Conservation (phyloP, 163 green algal genomes). For the Chlamydomonas reinhardtii region DNA sequence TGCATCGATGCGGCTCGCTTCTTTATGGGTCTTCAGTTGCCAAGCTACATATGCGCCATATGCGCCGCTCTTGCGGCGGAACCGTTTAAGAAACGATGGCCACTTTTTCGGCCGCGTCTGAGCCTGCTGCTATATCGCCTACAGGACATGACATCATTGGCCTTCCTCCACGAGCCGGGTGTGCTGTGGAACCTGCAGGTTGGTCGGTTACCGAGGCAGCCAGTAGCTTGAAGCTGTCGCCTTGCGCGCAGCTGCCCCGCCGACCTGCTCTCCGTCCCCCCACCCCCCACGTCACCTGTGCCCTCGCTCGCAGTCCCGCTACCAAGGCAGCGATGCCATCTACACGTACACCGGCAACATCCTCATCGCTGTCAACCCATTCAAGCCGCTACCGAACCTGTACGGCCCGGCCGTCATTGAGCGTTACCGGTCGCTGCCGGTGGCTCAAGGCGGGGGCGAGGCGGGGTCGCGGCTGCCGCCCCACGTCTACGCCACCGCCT, state of each 20-base stretch:
- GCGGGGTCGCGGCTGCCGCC: constrained; percentile 78
- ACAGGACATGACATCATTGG: constrained; percentile 62
- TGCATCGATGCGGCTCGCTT: no score
- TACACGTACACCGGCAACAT: constrained; percentile 97
- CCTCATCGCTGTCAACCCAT: constrained; percentile 99
- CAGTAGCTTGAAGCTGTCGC: no score
- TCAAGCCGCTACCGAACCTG: constrained; percentile 89
- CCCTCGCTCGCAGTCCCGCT: constrained; percentile 11
- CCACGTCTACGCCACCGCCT: constrained; percentile 97
- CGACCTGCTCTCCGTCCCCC: not conserved
- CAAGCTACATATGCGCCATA: no score
- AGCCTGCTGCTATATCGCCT: no score
- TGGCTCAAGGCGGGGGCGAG: no score
- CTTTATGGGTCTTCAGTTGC: no score
- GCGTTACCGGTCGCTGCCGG: constrained; percentile 79
- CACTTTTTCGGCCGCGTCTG: no score
- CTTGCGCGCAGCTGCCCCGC: no score
- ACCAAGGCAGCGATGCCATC: constrained; percentile 54
- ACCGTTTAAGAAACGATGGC: no score
- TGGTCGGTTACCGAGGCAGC: no score
- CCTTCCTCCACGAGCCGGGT: constrained; percentile 58
- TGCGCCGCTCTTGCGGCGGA: no score
- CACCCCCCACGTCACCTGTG: no score
- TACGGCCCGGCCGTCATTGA: constrained; percentile 96
- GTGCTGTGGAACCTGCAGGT: constrained; percentile 55